Evolutionary conservation across 75 land plant genomes (phyloP).

Genomic region (Cryptomeria japonica): DNA sequence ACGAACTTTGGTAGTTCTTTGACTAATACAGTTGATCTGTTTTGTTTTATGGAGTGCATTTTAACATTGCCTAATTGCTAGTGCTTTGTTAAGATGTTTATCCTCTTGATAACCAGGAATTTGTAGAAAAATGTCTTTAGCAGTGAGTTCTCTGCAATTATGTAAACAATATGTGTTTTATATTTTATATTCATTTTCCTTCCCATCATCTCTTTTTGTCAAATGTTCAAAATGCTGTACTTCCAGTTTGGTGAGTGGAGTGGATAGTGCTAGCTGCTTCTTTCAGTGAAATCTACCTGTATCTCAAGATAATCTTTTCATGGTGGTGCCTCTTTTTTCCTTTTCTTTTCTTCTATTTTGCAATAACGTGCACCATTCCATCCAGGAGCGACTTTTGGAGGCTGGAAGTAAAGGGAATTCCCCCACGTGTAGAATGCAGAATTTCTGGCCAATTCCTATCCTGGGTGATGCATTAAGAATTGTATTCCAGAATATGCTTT

Average conservation of each 20-base stretch:
- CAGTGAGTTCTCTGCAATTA: background rate
- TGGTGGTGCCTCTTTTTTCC: too few species aligned
- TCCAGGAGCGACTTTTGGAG: conserved; percentile 88
- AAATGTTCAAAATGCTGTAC: conserved; percentile 10
- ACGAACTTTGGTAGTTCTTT: conserved; percentile 68
- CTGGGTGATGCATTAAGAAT: conserved; percentile 85
- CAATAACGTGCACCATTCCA: background rate
- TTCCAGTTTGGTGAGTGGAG: background rate
- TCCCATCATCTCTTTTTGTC: background rate
- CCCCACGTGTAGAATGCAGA: conserved; percentile 17
- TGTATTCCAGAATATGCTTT: conserved; percentile 90
- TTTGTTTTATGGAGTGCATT: conserved; percentile 1
- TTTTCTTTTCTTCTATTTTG: background rate
- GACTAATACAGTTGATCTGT: background rate
- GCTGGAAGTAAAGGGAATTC: conserved; percentile 58
- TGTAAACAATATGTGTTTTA: background rate
- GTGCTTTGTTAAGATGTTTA: background rate
- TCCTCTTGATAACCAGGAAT: background rate
- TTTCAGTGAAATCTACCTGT: conserved; percentile 5
- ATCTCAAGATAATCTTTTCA: background rate
- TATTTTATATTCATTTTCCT: background rate
- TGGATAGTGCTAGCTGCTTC: background rate
- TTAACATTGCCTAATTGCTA: background rate
- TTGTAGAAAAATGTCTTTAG: background rate
- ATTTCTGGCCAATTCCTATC: conserved; percentile 85